Base-by-base conservation (phyloP, 352 stramenopile species). In the Pythium phragmiticola region DNA sequence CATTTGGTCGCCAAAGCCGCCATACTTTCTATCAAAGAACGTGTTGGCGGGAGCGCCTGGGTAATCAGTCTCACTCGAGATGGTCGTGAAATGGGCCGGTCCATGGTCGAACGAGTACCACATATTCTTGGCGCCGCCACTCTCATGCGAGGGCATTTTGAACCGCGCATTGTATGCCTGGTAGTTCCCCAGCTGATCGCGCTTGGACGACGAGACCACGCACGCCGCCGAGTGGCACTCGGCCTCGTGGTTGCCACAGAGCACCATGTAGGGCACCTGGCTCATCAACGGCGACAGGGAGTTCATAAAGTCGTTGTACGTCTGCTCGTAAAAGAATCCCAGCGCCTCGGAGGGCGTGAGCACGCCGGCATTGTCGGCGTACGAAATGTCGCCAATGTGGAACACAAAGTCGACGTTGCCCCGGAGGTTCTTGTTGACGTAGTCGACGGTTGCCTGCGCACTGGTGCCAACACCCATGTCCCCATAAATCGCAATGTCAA, bases 91-190 rank as follows among this genome's bases (percentile, higher is more conserved):
- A 68, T 96, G 89, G 21, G 95, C 69, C 26, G 76, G 69, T 0
- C 85, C 88, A 55, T 96, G 74, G 57, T 96, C 78, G 58, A 95
- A 97, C 28, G 85, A 94, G 63, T 96, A 87, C 84, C 84, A 96
- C 84, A 96, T 97, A 65, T 92, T 93, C 52, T 81, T 60, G 33
- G 69, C 55, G 0, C 81, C 79, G 0, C 67, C 62, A 45, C 69
- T 83, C 63, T 96, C 87, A 3, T 54, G 41, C 12, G 77, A 89
- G 17, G 88, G 88, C 88, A 96, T 96, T 52, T 84, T 83, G 69
- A 92, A 96, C 26, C 85, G 82, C 8, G 75, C 57, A 63, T 96
- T 96, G 68, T 83, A 97, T 1, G 88, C 88, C 37, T 75, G 74
- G 72, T 95, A 97, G 50, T 94, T 95, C 30, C 80, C 72, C 14